Evolutionary conservation across 2,329 filamentous ascomycete genomes (phyloP), one percentile per base, ranked within the genome.

Genomic region (Pleurostoma richardsiae): DNA sequence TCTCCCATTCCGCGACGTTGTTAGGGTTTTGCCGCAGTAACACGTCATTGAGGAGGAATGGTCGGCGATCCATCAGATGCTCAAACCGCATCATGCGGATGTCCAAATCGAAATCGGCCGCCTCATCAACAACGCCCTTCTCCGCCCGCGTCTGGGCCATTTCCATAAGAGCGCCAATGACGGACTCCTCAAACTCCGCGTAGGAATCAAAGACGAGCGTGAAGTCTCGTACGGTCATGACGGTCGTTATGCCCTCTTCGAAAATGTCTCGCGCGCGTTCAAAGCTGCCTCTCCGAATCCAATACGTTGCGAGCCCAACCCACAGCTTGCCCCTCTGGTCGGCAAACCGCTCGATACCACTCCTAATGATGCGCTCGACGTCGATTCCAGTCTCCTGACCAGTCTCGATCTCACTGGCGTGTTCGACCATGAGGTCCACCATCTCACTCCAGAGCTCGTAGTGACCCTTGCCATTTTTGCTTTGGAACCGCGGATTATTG

Each of bases 401-500:
- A 5, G 89, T 87, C 58, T 94, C 82, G 42, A 99, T 83, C 39
- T 95, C 82, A 57, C 85, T 86, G 4, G 94, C 94, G 64, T 96
- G 90, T 49, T 88, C 88, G 40, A 99, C 95, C 41, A 99, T 74
- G 53, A 97, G 66, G 59, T 99, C 94, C 33, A 97, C 85, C 89
- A 99, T 95, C 64, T 99, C 94, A 53, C 83, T 94, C 94, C 94
- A 99, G 42, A 99, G 77, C 66, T 99, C 90, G 63, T 95, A 99
- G 52, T 92, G 89, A 1, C 94, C 92, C 68, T 96, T 96, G 49
- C 88, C 88, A 55, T 94, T 84, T 68, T 95, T 96, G 70, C 92
- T 97, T 62, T 83, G 82, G 68, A 99, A 97, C 33, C 84, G 84
- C 3, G 88, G 81, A 58, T 96, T 91, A 72, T 97, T 91, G 58